Base-by-base conservation (phyloP, 2,329 filamentous ascomycete species). In the Xylaria arbuscula region DNA sequence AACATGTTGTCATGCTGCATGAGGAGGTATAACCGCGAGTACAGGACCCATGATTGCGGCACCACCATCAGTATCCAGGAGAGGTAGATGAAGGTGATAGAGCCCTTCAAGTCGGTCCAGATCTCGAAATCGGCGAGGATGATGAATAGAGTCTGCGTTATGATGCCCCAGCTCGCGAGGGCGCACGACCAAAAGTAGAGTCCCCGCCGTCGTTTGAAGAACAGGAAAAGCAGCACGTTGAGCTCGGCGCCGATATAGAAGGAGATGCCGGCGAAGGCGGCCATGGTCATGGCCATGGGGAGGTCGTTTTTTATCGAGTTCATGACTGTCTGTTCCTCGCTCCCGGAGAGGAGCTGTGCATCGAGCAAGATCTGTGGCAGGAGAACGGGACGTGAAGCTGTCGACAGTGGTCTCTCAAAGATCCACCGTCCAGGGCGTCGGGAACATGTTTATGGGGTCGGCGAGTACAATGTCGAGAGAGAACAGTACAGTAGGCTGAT, bases 211-310 rank as follows among this genome's bases (percentile, higher is more conserved):
- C 75, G 72, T 60, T 78, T 78, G 73, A 79, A 79, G 54, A 75
- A 70, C 17, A 76, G 11, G 64, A 78, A 76, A 2, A 79, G 70
- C 24, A 75, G 76, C 0, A 75, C 55, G 70, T 75, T 77, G 67
- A 79, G 73, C 65, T 79, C 78, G 48, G 70, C 67, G n/a, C 75
- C 76, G 64, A 77, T 75, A 66, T 76, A 79, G 73, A 76, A 79
- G 22, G 79, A 77, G 53, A 80, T 78, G 62, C 78, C 79, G 9
- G 71, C 74, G 57, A 81, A 81, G 63, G 78, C 80, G 50, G 78
- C 77, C 67, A 81, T 79, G 60, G 74, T 74, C 76, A 81, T 79
- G 66, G 78, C 65, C 66, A 65, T 65, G 24, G 70, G 66, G 1
- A 72, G 67, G 51, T 72, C 65, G 56, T 69, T 1, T 60, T 71